Percentiles rank a stretch among this genome's conserved stretches.
Evolutionary conservation across 1,139 yeast genomes (phyloP).

Genomic region (Saccharomyces hybrid): DNA sequence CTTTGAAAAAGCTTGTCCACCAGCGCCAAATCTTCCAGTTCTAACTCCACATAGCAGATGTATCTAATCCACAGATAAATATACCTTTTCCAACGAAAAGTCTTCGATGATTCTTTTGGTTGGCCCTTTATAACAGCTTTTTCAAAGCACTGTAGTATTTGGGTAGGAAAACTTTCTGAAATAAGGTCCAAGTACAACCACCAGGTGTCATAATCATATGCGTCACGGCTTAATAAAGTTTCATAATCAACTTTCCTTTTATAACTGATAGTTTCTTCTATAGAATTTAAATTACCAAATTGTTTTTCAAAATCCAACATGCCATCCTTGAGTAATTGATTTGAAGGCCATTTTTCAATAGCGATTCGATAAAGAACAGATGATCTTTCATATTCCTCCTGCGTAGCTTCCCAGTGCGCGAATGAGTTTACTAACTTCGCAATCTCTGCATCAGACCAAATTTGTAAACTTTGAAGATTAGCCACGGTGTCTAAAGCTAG

Average conservation of each 20-base stretch:
- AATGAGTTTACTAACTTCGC: conserved; percentile 41
- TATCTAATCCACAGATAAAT: conserved; percentile 64
- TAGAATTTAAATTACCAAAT: conserved; percentile 48
- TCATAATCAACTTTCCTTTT: conserved; percentile 56
- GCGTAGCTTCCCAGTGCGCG: conserved; percentile 67
- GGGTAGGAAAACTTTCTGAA: conserved; percentile 29
- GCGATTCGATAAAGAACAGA: conserved; percentile 48
- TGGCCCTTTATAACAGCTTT: conserved; percentile 35
- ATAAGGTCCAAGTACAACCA: conserved; percentile 58
- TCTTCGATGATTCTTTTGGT: conserved; percentile 35
- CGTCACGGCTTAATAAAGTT: conserved; percentile 39
- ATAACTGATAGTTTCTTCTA: conserved; percentile 44
- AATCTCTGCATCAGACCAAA: conserved; percentile 22
- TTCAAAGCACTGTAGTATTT: conserved; percentile 37
- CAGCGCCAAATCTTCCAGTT: conserved; percentile 36
- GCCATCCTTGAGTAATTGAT: conserved; percentile 39
- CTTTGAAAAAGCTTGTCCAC: conserved; percentile 48
- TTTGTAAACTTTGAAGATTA: conserved; percentile 21
- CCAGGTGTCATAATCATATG: conserved; percentile 70
- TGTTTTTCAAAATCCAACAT: conserved; percentile 58
- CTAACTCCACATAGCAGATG: conserved; percentile 57
- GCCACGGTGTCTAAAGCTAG: conserved; percentile 52
- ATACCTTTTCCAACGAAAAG: conserved; percentile 55
- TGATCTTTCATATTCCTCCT: conserved; percentile 59
- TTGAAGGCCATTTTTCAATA: conserved; percentile 38